A percentile compares a stretch with the other conserved stretches of the same genome.
phyloP scores from a whole-genome alignment of 2,329 filamentous ascomycete genomes.

The Metarhizium sp. region DNA sequence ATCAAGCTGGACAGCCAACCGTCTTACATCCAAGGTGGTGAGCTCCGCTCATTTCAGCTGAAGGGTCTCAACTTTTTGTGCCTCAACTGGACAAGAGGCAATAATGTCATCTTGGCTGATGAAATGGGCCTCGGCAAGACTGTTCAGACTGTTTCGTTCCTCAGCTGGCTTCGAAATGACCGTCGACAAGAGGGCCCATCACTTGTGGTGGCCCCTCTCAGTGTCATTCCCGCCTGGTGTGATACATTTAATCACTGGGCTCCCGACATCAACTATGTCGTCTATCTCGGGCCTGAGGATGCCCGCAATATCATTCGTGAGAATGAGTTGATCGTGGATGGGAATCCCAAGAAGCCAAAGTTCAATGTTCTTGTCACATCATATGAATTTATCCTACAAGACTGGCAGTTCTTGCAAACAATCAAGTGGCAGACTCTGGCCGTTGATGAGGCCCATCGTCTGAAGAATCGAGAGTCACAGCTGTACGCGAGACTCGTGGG shows the following conservation, averaged over 20 bases:
- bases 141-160: slow-evolving; percentile 91
- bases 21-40: slow-evolving; percentile 71
- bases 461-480: slow-evolving; percentile 95
- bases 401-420: slow-evolving; percentile 72
- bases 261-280: slow-evolving; percentile 91
- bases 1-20: slow-evolving; percentile 72
- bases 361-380: slow-evolving; percentile 98
- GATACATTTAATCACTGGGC: slow-evolving; percentile 97
- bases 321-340: slow-evolving; percentile 78
- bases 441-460: slow-evolving; percentile 90
- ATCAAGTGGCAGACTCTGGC: slow-evolving; percentile 98
- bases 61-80: slow-evolving; percentile 91
- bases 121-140: slow-evolving; percentile 99
- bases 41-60: slow-evolving; percentile 87
- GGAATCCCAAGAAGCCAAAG: slow-evolving; percentile 79
- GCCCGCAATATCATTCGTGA: slow-evolving; percentile 83
- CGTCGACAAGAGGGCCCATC: slow-evolving; percentile 88
- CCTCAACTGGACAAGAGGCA: slow-evolving; percentile 88
- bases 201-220: slow-evolving; percentile 92
- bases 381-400: slow-evolving; percentile 89
- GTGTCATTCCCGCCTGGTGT: slow-evolving; percentile 95
- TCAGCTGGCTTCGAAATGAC: slow-evolving; percentile 92
- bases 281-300: slow-evolving; percentile 85
- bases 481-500: slow-evolving; percentile 77
- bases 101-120: slow-evolving; percentile 95